Evolutionary conservation across 164 flowering plant species (phyloP), one percentile per base, ranked within the genome.

Genomic region (Cinnamomum micranthum): DNA sequence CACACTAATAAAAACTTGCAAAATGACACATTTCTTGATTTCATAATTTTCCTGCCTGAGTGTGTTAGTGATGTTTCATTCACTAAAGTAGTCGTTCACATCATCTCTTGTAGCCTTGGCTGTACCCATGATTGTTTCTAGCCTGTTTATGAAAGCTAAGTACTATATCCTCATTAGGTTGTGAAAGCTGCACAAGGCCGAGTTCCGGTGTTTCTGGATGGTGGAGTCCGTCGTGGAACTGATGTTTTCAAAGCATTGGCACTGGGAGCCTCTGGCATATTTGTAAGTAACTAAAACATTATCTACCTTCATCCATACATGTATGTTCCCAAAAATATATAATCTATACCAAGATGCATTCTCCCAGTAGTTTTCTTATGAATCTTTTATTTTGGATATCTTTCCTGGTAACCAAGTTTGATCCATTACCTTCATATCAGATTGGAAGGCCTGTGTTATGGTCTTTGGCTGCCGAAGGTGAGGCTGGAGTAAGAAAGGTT

Each of bases 161-260:
- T 14, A 64, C 33, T 10, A 64, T 23, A 25, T 66, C 27, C 50
- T 7, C 13, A 47, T 77, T 78, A 89, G 92, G 88, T 89, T 50
- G 89, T 86, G 14, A 83, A 85, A 84, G 93, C 93, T 52, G 87
- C 81, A 50, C 84, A 87, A 78, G 89, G 90, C 52, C 83, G 82
- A 64, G 78, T 89, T 72, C 93, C 93, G 10, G 91, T 88, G 31
- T 85, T 88, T 73, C 72, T 89, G 52, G 93, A 89, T 84, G 93
- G 93, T 65, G 99, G 99, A 0, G 83, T 93, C 27, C 89, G 99
- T 4, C 91, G 98, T 74, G 99, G 99, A 65, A 93, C 99, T 2
- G 99, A 95, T 80, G 98, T 95, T 66, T 93, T 95, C 77, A 95
- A 95, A 74, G 97, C 98, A 75, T 78, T 95, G 80, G 99, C 99